Evolutionary conservation across 2,329 filamentous ascomycete species (phyloP), one percentile per base, ranked within the genome.

Genomic region (Cercospora nicotianae): DNA sequence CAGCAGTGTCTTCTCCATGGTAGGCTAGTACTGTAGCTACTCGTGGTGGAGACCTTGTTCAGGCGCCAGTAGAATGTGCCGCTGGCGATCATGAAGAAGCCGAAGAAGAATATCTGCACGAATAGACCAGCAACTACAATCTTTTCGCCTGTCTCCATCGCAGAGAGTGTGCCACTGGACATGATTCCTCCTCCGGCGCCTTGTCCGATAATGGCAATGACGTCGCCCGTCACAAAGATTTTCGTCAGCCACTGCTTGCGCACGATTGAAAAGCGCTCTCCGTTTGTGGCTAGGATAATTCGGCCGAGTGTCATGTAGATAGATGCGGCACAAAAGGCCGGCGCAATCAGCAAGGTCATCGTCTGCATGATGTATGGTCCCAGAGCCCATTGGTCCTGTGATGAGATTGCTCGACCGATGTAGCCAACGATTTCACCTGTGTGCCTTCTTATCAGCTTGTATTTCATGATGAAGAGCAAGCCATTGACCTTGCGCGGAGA

Each of bases 91-190:
- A 83, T 79, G 77, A 87, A 87, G 67, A 84, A 79, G 9, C 80
- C 77, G 73, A 87, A 87, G 72, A 84, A 83, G 65, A 80, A 60
- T 66, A 86, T 78, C 69, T 87, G 84, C 51, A 86, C 74, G n/a
- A 82, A 76, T 1, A 87, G 78, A 3, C 85, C 85, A 5, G 74
- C 80, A 26, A 86, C 74, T 48, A 86, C 80, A 64, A 86, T 78
- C 66, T 80, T 78, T 31, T 82, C 76, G 60, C 81, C 81, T 1
- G 18, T 53, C 20, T 53, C 48, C 3, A 76, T 79, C 16, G 79
- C 72, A 8, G 33, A 53, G 16, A 51, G 26, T 7, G 31, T 64
- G 42, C 42, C 26, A 3, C 42, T 55, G n/a, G 61, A 45, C 61
- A 64, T 64, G 12, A 64, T 20, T 31, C 59, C 59, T 6, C 59